Evolutionary conservation across 1,284 basidiomycete genomes (phyloP), one percentile per base, ranked within the genome.

Genomic region (Pisolithus thermaeus): DNA sequence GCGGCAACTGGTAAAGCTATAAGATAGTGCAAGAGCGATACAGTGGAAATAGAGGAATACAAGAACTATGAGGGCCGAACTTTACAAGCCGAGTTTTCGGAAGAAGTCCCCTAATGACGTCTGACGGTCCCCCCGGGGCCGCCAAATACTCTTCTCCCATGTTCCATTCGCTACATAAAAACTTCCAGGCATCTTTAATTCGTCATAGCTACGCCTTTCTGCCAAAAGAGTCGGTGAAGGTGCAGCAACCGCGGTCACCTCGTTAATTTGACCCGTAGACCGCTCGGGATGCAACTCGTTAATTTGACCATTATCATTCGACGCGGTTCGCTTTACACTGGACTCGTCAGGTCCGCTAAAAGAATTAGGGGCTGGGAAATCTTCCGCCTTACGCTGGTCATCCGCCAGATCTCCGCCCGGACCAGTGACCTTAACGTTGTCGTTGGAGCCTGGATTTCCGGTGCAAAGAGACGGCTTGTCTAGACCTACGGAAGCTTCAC

Each of bases 141-240:
- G 8, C 49, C 48, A 42, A 12, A 18, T 25, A 44, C 11, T 36
- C 44, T 18, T 18, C 23, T 50, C 52, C 42, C 49, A 49, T 23
- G 59, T 57, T 11, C 48, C 56, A 11, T 52, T 58, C 22, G 62
- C 59, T 7, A 70, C 42, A 54, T 71, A 63, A 53, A 80, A 78
- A 36, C 74, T 73, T 3, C 79, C 79, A 1, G 79, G 79, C 59
- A 81, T 78, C 52, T 46, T 59, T 52, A 72, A 55, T 35, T 68
- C 70, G n/a, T 66, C 61, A 52, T 71, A 65, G 44, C 68, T 62
- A n/a, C 40, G 30, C 32, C 14, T 37, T 11, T 41, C 42, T 20
- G n/a, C 20, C 42, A 3, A 28, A 16, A 16, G 20, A 20, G n/a
- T 51, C 32, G 41, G 42, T 14, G 36, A 20, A 51, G 27, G 49